Percentiles rank a stretch among this genome's conserved stretches.
These are phyloP conservation scores for Pestalotiopsis sp. DNA, from an alignment of 2,329 filamentous ascomycete species.

Conservation along the genomic window DNA sequence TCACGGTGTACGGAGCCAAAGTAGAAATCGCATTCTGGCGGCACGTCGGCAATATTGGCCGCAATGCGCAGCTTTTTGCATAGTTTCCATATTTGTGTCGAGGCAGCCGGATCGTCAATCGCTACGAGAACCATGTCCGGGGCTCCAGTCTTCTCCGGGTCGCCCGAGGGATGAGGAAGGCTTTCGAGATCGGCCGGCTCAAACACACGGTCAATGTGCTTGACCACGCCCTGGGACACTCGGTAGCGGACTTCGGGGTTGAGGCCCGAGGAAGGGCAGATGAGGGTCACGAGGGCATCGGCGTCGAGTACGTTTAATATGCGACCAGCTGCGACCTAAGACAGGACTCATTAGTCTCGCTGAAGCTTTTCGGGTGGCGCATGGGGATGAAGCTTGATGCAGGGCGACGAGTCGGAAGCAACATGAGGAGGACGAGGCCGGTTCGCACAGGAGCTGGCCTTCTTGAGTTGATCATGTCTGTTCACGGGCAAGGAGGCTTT, in stretches of 20 bases:
- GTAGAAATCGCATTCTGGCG: constrained; percentile 97
- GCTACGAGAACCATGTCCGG: constrained; percentile 88
- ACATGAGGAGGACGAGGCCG: background rate
- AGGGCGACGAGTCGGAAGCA: background rate
- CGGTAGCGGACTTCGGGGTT: constrained; percentile 88
- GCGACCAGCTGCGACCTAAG: constrained; percentile 88
- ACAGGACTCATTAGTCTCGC: constrained; percentile 15
- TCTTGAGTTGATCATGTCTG: background rate
- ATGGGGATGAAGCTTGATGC: background rate
- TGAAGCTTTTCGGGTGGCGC: background rate
- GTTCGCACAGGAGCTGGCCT: background rate
- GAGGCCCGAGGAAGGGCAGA: constrained; percentile 77
- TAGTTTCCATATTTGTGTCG: constrained; percentile 85
- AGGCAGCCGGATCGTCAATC: constrained; percentile 91
- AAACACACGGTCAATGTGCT: constrained; percentile 81
- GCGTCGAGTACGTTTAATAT: constrained; percentile 91
- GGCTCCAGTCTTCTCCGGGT: constrained; percentile 15
- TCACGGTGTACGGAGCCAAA: constrained; percentile 96
- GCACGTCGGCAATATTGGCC: constrained; percentile 96
- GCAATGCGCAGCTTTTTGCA: constrained; percentile 83
- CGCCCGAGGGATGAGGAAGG: constrained; percentile 29
- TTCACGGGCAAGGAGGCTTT: constrained; percentile 2
- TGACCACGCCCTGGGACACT: constrained; percentile 71
- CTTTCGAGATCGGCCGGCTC: constrained; percentile 82
- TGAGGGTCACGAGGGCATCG: constrained; percentile 84